Evolutionary conservation across 2,329 filamentous ascomycete species (phyloP).

Genomic region (Arthroderma uncinatum): DNA sequence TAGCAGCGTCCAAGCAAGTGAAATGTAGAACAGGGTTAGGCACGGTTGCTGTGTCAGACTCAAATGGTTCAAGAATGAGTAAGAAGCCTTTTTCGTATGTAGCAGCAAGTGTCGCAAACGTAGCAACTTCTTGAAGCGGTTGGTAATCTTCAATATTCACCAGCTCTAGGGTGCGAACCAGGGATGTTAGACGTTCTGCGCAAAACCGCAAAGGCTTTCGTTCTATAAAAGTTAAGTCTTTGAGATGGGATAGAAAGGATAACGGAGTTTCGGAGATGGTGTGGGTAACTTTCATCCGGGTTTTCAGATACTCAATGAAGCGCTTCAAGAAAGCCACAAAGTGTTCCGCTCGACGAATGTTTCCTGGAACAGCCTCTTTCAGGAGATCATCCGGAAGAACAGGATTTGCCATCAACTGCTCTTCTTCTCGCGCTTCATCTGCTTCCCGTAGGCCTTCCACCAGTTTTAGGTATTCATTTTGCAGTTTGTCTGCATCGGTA

Average conservation of each 20-base stretch:
- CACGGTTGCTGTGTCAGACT: constrained; percentile 88
- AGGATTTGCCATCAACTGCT: constrained; percentile 94
- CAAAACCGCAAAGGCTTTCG: constrained; percentile 89
- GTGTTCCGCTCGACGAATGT: constrained; percentile 90
- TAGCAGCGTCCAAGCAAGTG: constrained; percentile 90
- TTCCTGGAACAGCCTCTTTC: constrained; percentile 91
- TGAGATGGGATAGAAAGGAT: constrained; percentile 84
- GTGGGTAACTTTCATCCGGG: constrained; percentile 94
- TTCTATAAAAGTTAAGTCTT: constrained; percentile 94
- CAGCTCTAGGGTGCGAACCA: constrained; percentile 87
- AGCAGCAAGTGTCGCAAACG: constrained; percentile 87
- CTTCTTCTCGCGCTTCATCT: constrained; percentile 81
- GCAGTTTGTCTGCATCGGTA: constrained; percentile 87
- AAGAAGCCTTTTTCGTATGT: constrained; percentile 96
- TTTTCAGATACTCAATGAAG: constrained; percentile 97
- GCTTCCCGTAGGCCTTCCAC: constrained; percentile 82
- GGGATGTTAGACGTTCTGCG: constrained; percentile 82
- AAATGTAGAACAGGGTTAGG: constrained; percentile 97
- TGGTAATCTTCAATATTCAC: constrained; percentile 98
- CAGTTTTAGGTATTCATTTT: constrained; percentile 89
- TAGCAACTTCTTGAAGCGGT: constrained; percentile 91
- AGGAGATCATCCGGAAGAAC: constrained; percentile 86
- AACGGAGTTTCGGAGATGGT: constrained; percentile 95
- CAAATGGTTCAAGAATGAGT: constrained; percentile 91
- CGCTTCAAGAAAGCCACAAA: constrained; percentile 90